A percentile compares a stretch with the other conserved stretches of the same genome.
Evolutionary conservation across 768 basidiomycete species (phyloP).

Genomic region (Dioszegia hungarica): DNA sequence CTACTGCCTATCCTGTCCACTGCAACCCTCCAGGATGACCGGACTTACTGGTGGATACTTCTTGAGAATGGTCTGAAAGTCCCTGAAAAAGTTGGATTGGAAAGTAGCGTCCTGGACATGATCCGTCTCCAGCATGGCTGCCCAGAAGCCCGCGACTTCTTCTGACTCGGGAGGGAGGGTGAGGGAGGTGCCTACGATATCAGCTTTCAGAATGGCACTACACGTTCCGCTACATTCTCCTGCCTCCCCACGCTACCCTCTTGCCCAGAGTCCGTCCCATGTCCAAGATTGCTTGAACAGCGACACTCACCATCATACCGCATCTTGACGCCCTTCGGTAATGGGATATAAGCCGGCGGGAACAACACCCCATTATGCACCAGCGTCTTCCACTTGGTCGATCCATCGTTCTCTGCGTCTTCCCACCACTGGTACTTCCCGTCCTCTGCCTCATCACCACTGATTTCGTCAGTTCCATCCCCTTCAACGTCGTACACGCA

Average conservation of each 20-base stretch:
- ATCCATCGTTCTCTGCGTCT: slow-evolving; percentile 58
- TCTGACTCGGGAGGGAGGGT: slow-evolving; percentile 79
- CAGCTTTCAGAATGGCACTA: neutral
- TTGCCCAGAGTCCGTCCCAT: too few species aligned
- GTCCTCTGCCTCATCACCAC: slow-evolving; percentile 65
- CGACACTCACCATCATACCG: slow-evolving; percentile 76
- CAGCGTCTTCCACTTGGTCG: slow-evolving; percentile 88
- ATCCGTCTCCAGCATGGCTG: slow-evolving; percentile 81
- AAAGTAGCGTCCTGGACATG: slow-evolving; percentile 84
- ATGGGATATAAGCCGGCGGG: slow-evolving; percentile 84
- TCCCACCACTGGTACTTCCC: slow-evolving; percentile 75
- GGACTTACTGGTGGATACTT: slow-evolving; percentile 73
- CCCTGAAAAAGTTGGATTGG: slow-evolving; percentile 92
- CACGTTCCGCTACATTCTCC: too few species aligned
- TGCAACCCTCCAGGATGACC: neutral
- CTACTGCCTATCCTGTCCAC: neutral
- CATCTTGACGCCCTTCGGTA: slow-evolving; percentile 83
- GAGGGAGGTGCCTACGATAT: slow-evolving; percentile 63
- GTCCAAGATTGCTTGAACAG: too few species aligned
- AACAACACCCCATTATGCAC: slow-evolving; percentile 93
- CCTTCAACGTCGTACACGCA: neutral
- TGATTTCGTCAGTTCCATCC: slow-evolving; percentile 52
- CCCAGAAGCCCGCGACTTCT: slow-evolving; percentile 96
- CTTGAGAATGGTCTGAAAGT: slow-evolving; percentile 73
- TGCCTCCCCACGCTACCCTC: too few species aligned